Base-by-base conservation (phyloP, 257 asterid species). In the Nicotiana undulata region DNA sequence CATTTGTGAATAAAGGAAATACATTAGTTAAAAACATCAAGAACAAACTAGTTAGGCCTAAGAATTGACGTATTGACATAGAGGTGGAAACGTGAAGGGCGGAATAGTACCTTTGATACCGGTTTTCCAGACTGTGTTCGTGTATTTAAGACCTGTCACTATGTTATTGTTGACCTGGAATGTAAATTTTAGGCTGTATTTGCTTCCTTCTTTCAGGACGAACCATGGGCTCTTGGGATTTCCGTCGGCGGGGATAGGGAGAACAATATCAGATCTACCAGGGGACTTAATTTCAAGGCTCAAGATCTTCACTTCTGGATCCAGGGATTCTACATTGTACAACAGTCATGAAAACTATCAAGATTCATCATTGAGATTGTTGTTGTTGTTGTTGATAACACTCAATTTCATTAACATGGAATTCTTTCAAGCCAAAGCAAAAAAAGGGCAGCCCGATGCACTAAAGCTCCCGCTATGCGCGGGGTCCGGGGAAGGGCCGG, bases 111-210 rank as follows among this genome's bases (percentile, higher is more conserved):
- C 97, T 90, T 84, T 90, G 44, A 92, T 84, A 77, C 93, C 97
- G 9, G 97, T 88, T 87, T 92, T 92, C 97, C 97, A 92, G 53
- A 92, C 97, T 3, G 91, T 82, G 88, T 90, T 90, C 15, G 82
- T 85, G 86, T 92, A 90, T 82, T 87, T 92, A 80, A 92, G 90
- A 80, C 97, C 97, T 5, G 93, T 88, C 1, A 90, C 94, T 31
- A 92, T 89, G 84, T 92, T 92, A 82, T 92, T 92, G 87, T 79
- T 87, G 83, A 92, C 91, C 83, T 79, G 87, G 84, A 90, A 92
- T n/a, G 94, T 85, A 77, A 92, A 92, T 32, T 80, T 83, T 17
- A 92, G 93, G 83, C 89, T 86, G 86, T 92, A 92, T 22, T 80
- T 86, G 83, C 92, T 88, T 37, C 97, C 97, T 84, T 90, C 97